Conservation (phyloP, 257 asterid species). For the Ligustrum vulgare region DNA sequence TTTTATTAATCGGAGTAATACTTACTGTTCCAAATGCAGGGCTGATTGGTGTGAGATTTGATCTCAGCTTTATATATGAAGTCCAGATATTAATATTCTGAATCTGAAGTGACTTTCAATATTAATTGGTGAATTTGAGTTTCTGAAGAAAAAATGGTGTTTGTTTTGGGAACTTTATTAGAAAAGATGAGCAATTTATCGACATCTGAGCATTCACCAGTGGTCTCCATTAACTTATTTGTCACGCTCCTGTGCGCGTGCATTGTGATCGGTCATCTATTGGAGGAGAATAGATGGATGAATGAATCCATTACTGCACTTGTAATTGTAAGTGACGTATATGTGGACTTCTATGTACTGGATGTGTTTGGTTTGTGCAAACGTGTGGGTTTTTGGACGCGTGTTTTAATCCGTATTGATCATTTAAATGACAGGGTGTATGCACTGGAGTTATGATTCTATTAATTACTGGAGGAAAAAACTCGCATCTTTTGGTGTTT, state of each 20-base stretch:
- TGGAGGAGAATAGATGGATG: slow-evolving; percentile 62
- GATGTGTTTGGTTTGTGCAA: slow-evolving; percentile 5
- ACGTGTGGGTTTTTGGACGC: background rate
- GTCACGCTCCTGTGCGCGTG: slow-evolving; percentile 58
- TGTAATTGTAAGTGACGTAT: slow-evolving; percentile 39
- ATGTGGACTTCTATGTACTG: background rate
- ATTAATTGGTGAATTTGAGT: slow-evolving; percentile 3
- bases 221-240: slow-evolving; percentile 51
- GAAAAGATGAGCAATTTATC: slow-evolving; percentile 21
- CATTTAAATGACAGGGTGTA: slow-evolving; percentile 47
- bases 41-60: background rate
- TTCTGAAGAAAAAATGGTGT: slow-evolving; percentile 26
- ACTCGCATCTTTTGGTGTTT: slow-evolving; percentile 58
- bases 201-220: slow-evolving; percentile 58
- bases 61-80: background rate
- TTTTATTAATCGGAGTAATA: background rate
- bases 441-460: slow-evolving; percentile 54
- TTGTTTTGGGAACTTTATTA: slow-evolving; percentile 29
- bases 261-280: slow-evolving; percentile 63
- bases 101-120: background rate
- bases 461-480: slow-evolving; percentile 47
- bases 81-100: background rate
- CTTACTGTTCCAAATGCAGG: background rate
- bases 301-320: slow-evolving; percentile 66
- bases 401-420: slow-evolving; percentile 1